phyloP scores from a whole-genome alignment of 169 alveolate species.

The Eimeria maxima region DNA sequence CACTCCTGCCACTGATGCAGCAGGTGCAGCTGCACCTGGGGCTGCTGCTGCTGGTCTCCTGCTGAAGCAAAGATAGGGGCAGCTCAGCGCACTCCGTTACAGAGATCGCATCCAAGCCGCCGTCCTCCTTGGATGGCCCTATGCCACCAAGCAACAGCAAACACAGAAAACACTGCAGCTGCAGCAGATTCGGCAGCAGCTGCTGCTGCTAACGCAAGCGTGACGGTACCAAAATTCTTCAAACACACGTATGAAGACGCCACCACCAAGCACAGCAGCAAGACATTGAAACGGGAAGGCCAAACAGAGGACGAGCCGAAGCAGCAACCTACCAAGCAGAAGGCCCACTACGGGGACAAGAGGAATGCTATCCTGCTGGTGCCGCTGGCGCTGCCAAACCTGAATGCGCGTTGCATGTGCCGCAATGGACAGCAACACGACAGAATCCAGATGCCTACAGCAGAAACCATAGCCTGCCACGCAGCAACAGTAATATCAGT shows the following conservation, averaged over 20 bases:
- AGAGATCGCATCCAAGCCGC: not conserved
- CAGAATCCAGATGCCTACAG: not conserved
- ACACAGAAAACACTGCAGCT: not conserved
- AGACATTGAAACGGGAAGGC: not conserved
- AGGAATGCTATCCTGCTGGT: not conserved
- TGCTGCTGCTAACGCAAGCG: not conserved
- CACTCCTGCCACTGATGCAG: conserved; percentile 9
- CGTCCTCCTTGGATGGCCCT: not conserved
- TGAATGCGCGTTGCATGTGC: conserved; percentile 48
- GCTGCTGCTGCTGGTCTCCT: conserved; percentile 20
- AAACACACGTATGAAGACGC: not conserved
- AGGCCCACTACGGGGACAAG: conserved; percentile 7
- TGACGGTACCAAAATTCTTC: not conserved
- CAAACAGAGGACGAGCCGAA: not conserved
- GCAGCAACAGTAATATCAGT: conserved; percentile 5
- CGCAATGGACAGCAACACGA: conserved; percentile 50
- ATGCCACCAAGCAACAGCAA: not conserved
- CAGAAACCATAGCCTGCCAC: not conserved
- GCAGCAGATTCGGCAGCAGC: not conserved
- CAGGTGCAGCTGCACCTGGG: not conserved
- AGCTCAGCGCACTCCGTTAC: conserved; percentile 45
- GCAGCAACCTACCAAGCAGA: conserved; percentile 44
- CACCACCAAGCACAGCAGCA: not conserved
- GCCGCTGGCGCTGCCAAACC: conserved; percentile 48
- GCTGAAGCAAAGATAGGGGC: conserved; percentile 42